A percentile compares a stretch with the other conserved stretches of the same genome.
Evolutionary conservation across 148 eudicot genomes (phyloP).

Genomic region (Rhododendron kiyosumense): DNA sequence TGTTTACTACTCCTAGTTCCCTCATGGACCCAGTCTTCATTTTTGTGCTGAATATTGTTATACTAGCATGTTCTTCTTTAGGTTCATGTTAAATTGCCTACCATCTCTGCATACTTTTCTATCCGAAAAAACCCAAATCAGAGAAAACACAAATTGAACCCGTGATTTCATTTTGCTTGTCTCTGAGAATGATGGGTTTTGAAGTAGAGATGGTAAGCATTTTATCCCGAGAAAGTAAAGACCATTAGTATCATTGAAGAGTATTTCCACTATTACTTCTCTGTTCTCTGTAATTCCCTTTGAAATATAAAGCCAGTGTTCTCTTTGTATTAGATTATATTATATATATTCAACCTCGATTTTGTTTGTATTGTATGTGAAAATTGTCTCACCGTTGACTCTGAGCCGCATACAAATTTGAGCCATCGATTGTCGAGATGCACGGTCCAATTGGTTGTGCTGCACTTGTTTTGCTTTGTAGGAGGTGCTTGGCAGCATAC

Average conservation of each 20-base stretch:
- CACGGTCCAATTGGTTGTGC: too few relatives aligned
- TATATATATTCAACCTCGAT: neutral
- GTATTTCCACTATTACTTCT: neutral
- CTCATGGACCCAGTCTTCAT: neutral
- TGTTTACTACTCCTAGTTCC: neutral
- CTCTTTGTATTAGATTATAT: neutral
- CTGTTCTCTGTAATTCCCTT: neutral
- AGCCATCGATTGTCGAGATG: too few relatives aligned
- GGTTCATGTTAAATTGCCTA: constrained; percentile 42
- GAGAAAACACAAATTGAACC: neutral
- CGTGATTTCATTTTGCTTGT: neutral
- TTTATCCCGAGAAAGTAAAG: constrained; percentile 42
- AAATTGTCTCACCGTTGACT: neutral
- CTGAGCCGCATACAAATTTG: too few relatives aligned
- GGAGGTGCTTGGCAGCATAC: too few relatives aligned
- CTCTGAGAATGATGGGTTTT: constrained; percentile 9
- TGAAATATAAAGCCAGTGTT: neutral
- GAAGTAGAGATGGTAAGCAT: constrained; percentile 57
- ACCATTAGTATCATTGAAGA: neutral
- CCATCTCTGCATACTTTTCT: constrained; percentile 43
- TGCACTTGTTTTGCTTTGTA: too few relatives aligned
- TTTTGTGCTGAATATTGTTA: constrained; percentile 20
- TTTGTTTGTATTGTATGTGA: neutral
- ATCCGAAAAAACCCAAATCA: constrained; percentile 14
- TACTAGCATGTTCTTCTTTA: constrained; percentile 10